Evolutionary conservation across 257 asterid genomes (phyloP), one percentile per base, ranked within the genome.

Genomic region (Plantago major): DNA sequence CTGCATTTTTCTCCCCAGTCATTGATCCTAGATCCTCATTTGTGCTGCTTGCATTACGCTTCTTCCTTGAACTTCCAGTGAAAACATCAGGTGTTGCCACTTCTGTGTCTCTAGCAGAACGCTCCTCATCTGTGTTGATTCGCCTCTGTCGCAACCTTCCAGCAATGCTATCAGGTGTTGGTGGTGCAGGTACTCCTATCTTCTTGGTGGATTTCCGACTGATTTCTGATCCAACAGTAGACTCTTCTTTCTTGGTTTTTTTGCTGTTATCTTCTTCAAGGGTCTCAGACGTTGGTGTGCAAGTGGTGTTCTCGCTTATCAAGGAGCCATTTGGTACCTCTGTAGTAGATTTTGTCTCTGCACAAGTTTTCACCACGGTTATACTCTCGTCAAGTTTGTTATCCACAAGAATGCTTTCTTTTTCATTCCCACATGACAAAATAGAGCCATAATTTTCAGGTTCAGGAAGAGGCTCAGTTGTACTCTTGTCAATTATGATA

Each of bases 81-180:
- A 26, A 9, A 52, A 52, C 9, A 52, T 22, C 58, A 52, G 58
- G 58, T 18, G 37, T 26, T 52, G 22, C 7, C 58, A 22, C 37
- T 6, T 33, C 62, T 26, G 45, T 66, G 40, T 44, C 40, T 42
- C 30, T 33, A 42, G 51, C 12, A 18, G 46, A 49, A 44, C 52
- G 65, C 50, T 57, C 50, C 2, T 43, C 16, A 56, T 16, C 62
- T 46, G 22, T 51, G 50, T 37, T 61, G 14, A 14, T 61, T 6
- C 75, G 84, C 70, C 92, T 81, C 76, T 63, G 78, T 75, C 89
- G 74, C 73, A 86, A 69, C 81, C 94, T 79, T 65, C 81, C 84
- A 44, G 73, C 95, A 55, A 82, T 71, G 48, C 85, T 79, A 68
- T 79, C 91, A 61, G 80, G 62, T 46, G 67, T 56, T 12, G 67